Evolutionary conservation across 805 yeast species (phyloP).

Genomic region (Monosporozyma aquatica): DNA sequence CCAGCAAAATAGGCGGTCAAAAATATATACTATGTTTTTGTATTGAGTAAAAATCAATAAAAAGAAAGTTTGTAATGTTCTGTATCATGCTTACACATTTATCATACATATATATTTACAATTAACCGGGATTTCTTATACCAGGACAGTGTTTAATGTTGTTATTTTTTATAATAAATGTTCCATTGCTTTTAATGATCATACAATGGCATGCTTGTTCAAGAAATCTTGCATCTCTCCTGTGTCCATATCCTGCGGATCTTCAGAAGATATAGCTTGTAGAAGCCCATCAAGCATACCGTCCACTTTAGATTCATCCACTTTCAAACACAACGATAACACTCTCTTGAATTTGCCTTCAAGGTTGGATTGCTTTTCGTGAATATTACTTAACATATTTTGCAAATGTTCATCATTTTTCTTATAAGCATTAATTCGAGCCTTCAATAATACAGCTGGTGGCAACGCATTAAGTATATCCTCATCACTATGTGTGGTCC

Average conservation of each 20-base stretch:
- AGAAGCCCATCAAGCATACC: slow-evolving; percentile 73
- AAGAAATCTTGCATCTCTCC: slow-evolving; percentile 41
- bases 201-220: slow-evolving; percentile 36
- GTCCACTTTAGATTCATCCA: slow-evolving; percentile 72
- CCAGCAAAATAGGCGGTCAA: slow-evolving; percentile 33
- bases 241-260: slow-evolving; percentile 58
- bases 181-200: background rate
- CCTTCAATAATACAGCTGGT: slow-evolving; percentile 44
- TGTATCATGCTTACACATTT: background rate
- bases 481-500: slow-evolving; percentile 10
- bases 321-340: slow-evolving; percentile 83
- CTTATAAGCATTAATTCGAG: slow-evolving; percentile 73
- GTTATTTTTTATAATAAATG: background rate
- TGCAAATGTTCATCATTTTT: slow-evolving; percentile 54
- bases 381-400: slow-evolving; percentile 43
- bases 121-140: background rate
- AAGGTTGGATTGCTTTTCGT: slow-evolving; percentile 44
- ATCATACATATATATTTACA: background rate
- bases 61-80: background rate
- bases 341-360: slow-evolving; percentile 80
- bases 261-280: slow-evolving; percentile 78
- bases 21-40: too few relatives aligned
- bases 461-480: slow-evolving; percentile 24
- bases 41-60: too few relatives aligned
- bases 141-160: background rate